A percentile compares a stretch with the other conserved stretches of the same genome.
Evolutionary conservation across 805 yeast species (phyloP).

Genomic region (Diddensiella transvaalensis): DNA sequence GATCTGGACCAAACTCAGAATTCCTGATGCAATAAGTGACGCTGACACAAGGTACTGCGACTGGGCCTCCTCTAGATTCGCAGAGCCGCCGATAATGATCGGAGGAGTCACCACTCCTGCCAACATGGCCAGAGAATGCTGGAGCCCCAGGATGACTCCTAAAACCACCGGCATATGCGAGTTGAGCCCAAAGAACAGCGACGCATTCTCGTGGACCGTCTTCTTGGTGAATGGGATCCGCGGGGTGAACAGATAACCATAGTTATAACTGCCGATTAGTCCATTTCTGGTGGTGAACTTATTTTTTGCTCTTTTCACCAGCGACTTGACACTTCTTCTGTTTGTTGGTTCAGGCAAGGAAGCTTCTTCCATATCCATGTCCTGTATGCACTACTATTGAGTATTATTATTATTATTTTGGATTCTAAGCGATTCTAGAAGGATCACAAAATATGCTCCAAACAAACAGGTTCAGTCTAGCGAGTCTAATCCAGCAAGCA

Average conservation of each 20-base stretch:
- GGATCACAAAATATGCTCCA: too few relatives aligned
- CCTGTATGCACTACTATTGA: not conserved
- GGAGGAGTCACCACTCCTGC: slow-evolving; percentile 91
- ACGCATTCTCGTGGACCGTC: slow-evolving; percentile 54
- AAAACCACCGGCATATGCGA: slow-evolving; percentile 77
- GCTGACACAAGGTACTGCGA: slow-evolving; percentile 69
- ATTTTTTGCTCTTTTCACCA: slow-evolving; percentile 1
- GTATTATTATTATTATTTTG: too few relatives aligned
- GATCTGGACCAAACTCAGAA: slow-evolving; percentile 71
- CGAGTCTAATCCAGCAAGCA: too few relatives aligned
- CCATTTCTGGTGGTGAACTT: slow-evolving; percentile 72
- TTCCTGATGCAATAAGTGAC: slow-evolving; percentile 64
- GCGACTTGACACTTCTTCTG: not conserved
- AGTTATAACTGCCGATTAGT: slow-evolving; percentile 82
- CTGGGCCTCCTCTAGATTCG: slow-evolving; percentile 49
- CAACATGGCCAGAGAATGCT: slow-evolving; percentile 85
- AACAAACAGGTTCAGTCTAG: too few relatives aligned
- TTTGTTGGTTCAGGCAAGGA: not conserved
- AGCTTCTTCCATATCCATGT: not conserved
- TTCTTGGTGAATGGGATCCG: slow-evolving; percentile 60
- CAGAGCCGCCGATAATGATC: slow-evolving; percentile 60
- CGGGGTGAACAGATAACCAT: slow-evolving; percentile 75
- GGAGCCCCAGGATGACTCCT: slow-evolving; percentile 77
- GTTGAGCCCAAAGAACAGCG: slow-evolving; percentile 68
- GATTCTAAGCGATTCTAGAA: too few relatives aligned